Conservation (phyloP, 345 rosid genomes). For the Hirschfeldia incana region DNA sequence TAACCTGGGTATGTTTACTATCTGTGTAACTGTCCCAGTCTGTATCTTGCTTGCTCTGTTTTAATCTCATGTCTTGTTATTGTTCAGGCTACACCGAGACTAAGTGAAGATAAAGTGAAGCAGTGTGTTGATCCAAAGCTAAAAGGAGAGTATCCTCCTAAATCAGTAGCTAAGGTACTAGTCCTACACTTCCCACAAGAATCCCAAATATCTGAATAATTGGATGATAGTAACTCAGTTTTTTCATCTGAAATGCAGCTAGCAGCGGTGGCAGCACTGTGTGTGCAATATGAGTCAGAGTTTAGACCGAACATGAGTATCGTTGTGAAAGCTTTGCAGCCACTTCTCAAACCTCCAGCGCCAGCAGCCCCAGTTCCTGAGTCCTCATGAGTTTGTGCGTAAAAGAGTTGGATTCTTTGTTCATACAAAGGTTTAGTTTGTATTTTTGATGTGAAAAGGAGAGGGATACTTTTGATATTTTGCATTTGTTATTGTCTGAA, state of each 20-base stretch:
- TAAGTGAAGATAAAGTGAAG: neutral
- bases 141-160: neutral
- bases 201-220: neutral
- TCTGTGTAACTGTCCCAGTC: neutral
- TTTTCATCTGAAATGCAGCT: neutral
- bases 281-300: constrained; percentile 1
- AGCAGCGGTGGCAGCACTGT: neutral
- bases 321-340: constrained; percentile 1
- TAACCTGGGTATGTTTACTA: neutral
- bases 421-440: neutral
- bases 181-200: neutral
- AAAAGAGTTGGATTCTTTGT: neutral
- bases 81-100: neutral
- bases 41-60: neutral
- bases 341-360: constrained; percentile 1
- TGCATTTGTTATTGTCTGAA: neutral
- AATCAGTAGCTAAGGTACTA: neutral
- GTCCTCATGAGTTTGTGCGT: neutral
- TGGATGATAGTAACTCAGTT: neutral
- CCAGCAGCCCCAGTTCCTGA: neutral
- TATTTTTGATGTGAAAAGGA: neutral
- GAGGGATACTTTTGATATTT: neutral
- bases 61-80: neutral
- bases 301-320: neutral
- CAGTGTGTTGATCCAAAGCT: neutral